Conservation (phyloP, 371 early-diverging fungal species). For the Saksenaea vasiformis region DNA sequence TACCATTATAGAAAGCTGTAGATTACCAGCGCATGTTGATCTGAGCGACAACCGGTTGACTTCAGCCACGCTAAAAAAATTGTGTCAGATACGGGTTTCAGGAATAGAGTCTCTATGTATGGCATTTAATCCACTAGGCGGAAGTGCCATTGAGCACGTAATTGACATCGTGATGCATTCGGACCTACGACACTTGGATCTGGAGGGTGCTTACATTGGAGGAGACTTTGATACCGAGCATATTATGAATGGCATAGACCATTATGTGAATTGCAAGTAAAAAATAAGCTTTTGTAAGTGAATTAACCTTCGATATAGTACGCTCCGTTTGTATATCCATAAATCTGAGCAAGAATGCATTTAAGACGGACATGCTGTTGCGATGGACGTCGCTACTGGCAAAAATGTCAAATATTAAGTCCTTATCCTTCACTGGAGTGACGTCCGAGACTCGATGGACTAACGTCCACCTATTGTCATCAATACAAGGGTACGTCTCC, state of each 20-base stretch:
- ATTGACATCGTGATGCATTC: conserved; percentile 12
- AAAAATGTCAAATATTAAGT: background rate
- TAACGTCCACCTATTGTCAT: background rate
- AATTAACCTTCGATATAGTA: background rate
- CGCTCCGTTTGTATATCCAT: conserved; percentile 1
- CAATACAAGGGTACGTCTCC: background rate
- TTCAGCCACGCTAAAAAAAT: background rate
- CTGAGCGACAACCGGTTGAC: conserved; percentile 31
- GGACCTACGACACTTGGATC: conserved; percentile 7
- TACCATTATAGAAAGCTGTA: conserved; percentile 10
- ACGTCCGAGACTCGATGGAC: background rate
- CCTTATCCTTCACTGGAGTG: background rate
- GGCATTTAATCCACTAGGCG: conserved; percentile 31
- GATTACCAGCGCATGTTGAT: conserved; percentile 15
- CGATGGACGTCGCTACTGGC: conserved; percentile 16
- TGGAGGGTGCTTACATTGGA: conserved; percentile 26
- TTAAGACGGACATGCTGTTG: conserved; percentile 17
- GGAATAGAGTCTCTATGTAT: conserved; percentile 8
- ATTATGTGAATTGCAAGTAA: background rate
- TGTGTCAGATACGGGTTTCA: conserved; percentile 1
- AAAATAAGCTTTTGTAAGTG: background rate
- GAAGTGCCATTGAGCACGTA: conserved; percentile 9
- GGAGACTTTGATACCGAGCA: background rate
- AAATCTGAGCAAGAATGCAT: conserved; percentile 22
- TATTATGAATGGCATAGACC: background rate